Evolutionary conservation across 2,329 filamentous ascomycete genomes (phyloP), one percentile per base, ranked within the genome.

Genomic region (Ceratocystiopsis brevicomis): DNA sequence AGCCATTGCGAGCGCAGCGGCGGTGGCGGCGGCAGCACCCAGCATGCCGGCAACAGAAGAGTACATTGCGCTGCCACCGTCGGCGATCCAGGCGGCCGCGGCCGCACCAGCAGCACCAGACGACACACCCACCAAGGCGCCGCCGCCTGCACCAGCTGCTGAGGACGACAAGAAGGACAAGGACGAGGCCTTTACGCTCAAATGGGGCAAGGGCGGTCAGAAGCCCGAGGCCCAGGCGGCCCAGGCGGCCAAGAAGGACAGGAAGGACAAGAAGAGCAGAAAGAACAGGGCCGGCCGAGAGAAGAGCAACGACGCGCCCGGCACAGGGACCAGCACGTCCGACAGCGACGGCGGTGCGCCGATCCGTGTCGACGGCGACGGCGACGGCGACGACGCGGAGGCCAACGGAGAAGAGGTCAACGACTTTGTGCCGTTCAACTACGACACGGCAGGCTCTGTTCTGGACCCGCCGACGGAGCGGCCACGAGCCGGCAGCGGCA

Each of bases 291-390:
- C 25, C 17, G 42, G 54, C 42, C 44, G 45, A 33, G 46, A 44
- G 12, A 25, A n/a, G 17, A 30, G 25, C 25, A 8, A 30, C 6
- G 25, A 30, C 25, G 8, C 25, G 25, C 10, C 25, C 6, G 25
- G 25, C 25, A 30, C 25, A 9, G 25, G 25, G 25, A 9, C 25
- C 25, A 30, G 25, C 25, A 52, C 33, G 37, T 52, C 43, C 2
- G 55, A 45, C 56, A 64, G 43, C 6, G 53, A 57, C n/a, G 54
- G 55, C 8, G 54, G 55, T 4, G 61, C 62, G n/a, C 61, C 62
- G 30, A 60, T 61, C 38, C 59, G 58, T 0, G 58, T 10, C 37
- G 45, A 25, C 9, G 40, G 15, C 3, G 17, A 30, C 16, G 48
- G 54, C 17, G 25, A 30, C 8, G 51, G 50, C 1, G 54, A 53